Conservation (phyloP, 2,329 filamentous ascomycete genomes). For the Elsinoe australis region DNA sequence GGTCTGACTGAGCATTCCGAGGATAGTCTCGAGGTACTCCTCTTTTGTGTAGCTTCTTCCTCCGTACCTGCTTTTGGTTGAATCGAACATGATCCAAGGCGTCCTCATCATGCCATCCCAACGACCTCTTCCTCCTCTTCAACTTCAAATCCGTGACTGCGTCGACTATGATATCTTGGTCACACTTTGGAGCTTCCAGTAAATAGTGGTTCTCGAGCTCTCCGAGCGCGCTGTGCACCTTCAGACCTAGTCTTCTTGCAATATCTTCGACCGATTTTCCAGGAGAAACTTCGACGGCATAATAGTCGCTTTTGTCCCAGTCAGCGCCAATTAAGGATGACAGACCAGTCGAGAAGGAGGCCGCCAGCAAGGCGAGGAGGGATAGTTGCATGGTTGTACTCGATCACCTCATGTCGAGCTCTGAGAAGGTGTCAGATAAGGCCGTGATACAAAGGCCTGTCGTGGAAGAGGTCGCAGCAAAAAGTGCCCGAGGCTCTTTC, state of each 20-base stretch:
- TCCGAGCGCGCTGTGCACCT: conserved; percentile 73
- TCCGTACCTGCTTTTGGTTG: conserved; percentile 67
- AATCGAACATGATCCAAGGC: conserved; percentile 67
- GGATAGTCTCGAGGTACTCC: conserved; percentile 27
- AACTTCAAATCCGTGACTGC: conserved; percentile 47
- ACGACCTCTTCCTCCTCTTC: conserved; percentile 55
- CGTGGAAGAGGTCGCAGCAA: not conserved
- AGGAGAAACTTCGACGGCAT: conserved; percentile 74
- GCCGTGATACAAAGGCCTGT: not conserved
- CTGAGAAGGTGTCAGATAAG: not conserved
- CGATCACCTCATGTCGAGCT: conserved; percentile 1
- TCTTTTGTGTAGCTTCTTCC: conserved; percentile 55
- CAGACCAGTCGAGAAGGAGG: conserved; percentile 5
- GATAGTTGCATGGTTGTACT: conserved; percentile 4
- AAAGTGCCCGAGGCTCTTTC: not conserved
- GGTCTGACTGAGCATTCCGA: conserved; percentile 17
- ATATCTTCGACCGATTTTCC: conserved; percentile 59
- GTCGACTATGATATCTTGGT: conserved; percentile 47
- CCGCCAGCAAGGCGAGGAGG: conserved; percentile 8
- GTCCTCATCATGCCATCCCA: conserved; percentile 40
- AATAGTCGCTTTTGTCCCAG: conserved; percentile 80
- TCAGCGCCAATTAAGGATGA: conserved; percentile 23
- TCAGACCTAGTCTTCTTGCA: conserved; percentile 64
- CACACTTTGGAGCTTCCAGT: conserved; percentile 60
- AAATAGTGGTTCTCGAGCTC: conserved; percentile 75